Evolutionary conservation across 345 rosid species (phyloP), one percentile per base, ranked within the genome.

Genomic region (Populus pruinosa): DNA sequence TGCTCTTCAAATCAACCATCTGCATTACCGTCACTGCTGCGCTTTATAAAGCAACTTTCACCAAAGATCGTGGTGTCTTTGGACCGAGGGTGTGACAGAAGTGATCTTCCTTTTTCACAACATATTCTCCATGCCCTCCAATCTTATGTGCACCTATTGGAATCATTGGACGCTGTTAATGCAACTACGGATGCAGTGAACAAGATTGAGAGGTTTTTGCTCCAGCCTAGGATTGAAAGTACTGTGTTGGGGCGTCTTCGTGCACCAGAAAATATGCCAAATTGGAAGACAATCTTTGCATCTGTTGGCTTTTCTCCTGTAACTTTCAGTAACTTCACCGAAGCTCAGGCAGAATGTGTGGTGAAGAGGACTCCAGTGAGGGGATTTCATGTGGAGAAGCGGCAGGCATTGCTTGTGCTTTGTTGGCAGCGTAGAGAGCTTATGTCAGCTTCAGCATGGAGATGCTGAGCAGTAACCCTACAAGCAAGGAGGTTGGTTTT

Each of bases 371-470:
- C 84, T 68, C 87, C 81, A 11, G 91, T 79, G 23, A 83, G 89
- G 85, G 99, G 99, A 43, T 95, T 95, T 83, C 92, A 88, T 25
- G 90, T 92, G 25, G 99, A 91, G 85, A 95, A 91, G 83, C 87
- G 87, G 64, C 97, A 92, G 76, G 82, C 87, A 49, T 86, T 88
- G 27, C 96, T 95, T 23, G 92, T 88, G 55, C 89, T 95, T 44
- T 93, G 88, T 83, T 95, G 99, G 99, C 94, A 91, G 83, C 88
- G 91, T 70, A 83, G 90, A 75, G 99, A 95, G 75, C 92, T 95
- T 64, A 86, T 92, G 33, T 87, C 93, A n/a, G 96, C 88, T 78
- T 91, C 97, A 35, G 96, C 93, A 50, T 95, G 99, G 99, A 91
- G 90, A 76, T 91, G 93, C 85, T 91, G 84, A 91, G 43, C 53